A percentile compares a stretch with the other conserved stretches of the same genome.
Evolutionary conservation across 495 filamentous ascomycete genomes (phyloP).

Genomic region (Copromyces sp.): DNA sequence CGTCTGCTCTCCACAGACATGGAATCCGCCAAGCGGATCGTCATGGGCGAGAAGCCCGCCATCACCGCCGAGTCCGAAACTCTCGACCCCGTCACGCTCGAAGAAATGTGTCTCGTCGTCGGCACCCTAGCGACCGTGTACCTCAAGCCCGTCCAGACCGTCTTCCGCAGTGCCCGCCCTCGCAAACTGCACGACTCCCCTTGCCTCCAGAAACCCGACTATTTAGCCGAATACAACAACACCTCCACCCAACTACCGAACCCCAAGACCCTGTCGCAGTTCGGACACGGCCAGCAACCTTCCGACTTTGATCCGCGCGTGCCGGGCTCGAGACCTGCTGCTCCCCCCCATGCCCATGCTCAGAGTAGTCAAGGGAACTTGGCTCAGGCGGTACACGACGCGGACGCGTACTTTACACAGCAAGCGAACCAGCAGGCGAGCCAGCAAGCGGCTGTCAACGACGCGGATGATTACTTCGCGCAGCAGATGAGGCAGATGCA

Average conservation of each 20-base stretch:
- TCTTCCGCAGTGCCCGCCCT: constrained; percentile 78
- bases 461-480: constrained; percentile 80
- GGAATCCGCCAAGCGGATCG: constrained; percentile 77
- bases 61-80: constrained; percentile 90
- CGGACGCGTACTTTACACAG: constrained; percentile 76
- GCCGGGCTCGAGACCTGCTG: constrained; percentile 11
- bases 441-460: constrained; percentile 47
- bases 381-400: constrained; percentile 64
- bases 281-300: constrained; percentile 39
- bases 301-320: constrained; percentile 25
- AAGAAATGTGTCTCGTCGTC: constrained; percentile 77
- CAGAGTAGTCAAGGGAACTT: constrained; percentile 33
- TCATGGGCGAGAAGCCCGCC: constrained; percentile 87
- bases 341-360: background rate
- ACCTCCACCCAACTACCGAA: constrained; percentile 18
- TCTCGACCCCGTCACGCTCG: constrained; percentile 70
- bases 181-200: constrained; percentile 63
- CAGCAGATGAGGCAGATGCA: constrained; percentile 63
- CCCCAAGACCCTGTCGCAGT: constrained; percentile 36
- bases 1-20: constrained; percentile 89
- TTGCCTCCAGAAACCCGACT: constrained; percentile 61
- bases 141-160: constrained; percentile 93
- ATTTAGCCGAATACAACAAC: constrained; percentile 29
- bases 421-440: constrained; percentile 18
- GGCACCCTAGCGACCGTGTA: constrained; percentile 99